Evolutionary conservation across 495 filamentous ascomycete genomes (phyloP), one percentile per base, ranked within the genome.

Genomic region (Penicillium herquei): DNA sequence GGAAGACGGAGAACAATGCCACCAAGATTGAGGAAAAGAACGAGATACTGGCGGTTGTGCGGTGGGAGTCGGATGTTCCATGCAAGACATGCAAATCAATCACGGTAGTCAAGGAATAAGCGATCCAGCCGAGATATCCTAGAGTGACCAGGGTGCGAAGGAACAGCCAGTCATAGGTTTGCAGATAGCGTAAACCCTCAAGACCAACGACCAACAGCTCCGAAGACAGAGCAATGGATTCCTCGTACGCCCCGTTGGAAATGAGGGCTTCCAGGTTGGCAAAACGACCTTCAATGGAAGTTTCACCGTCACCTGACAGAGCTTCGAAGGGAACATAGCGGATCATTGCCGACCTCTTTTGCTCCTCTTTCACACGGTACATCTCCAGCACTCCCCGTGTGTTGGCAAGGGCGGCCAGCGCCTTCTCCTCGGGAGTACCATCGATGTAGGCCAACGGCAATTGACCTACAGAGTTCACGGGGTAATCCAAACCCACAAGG

Each of bases 141-240:
- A 86, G 66, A 11, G 95, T 95, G 34, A 99, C 89, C 35, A 98
- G 81, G n/a, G 87, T 87, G 48, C 95, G 81, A 34, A 99, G 70
- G 75, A 99, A 98, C n/a, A 98, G 79, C 95, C 95, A 99, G 72
- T 99, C 94, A 59, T 91, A 91, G 0, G 91, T 98, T 68, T 99
- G 95, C 31, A 98, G 80, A 66, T 99, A 99, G 39, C 94, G 83
- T 39, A 99, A 78, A 18, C 95, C 95, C 52, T 90, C 84, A 2
- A 98, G 79, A 6, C 87, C 89, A 14, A 86, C 70, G 53, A 87
- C 82, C 52, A 97, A 87, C 11, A 98, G 74, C 7, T 86, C 83
- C 11, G 85, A 83, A 10, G 88, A 90, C 53, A 87, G 79, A 48
- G 78, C 70, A 62, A 98, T 96, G 1, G 92, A 89, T 55, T 84